A percentile compares a stretch with the other conserved stretches of the same genome.
Conservation (phyloP, 2,329 filamentous ascomycete species). For the Phialocephala subalpina region DNA sequence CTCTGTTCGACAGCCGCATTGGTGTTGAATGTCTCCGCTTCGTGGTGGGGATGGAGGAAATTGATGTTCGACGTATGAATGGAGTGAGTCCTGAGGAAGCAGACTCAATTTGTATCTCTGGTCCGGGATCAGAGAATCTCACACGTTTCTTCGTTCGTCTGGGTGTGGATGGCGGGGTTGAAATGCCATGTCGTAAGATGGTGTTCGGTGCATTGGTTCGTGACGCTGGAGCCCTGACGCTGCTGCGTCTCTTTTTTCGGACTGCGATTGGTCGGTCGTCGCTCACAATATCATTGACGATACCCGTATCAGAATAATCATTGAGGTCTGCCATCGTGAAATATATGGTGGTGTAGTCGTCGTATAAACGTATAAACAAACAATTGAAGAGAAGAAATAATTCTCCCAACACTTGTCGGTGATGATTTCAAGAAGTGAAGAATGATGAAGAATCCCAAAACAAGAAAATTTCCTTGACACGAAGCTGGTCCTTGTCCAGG, state of each 20-base stretch:
- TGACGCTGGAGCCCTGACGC: conserved; percentile 31
- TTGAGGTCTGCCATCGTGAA: conserved; percentile 36
- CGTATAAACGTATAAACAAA: neutral
- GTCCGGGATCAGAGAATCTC: conserved; percentile 66
- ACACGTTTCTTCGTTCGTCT: conserved; percentile 55
- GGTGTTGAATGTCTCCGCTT: conserved; percentile 58
- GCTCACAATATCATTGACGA: conserved; percentile 45
- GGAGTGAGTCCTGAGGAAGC: conserved; percentile 64
- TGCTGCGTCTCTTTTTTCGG: conserved; percentile 59
- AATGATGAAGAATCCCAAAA: conserved; percentile 10
- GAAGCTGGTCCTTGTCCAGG: conserved; percentile 1
- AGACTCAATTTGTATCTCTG: conserved; percentile 41
- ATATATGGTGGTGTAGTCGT: conserved; percentile 22
- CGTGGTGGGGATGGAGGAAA: conserved; percentile 47
- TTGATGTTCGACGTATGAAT: conserved; percentile 60
- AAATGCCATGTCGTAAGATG: conserved; percentile 33
- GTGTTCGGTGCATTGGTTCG: conserved; percentile 29
- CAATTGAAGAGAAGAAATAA: conserved; percentile 7
- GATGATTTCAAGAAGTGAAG: conserved; percentile 12
- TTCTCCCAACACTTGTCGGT: conserved; percentile 23
- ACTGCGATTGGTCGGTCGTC: conserved; percentile 62
- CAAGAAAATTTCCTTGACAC: neutral
- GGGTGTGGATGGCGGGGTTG: conserved; percentile 41
- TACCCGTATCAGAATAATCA: conserved; percentile 7
- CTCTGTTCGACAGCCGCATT: conserved; percentile 34